Conservation (phyloP, 768 basidiomycete species). For the Leccinum fibrillosum region DNA sequence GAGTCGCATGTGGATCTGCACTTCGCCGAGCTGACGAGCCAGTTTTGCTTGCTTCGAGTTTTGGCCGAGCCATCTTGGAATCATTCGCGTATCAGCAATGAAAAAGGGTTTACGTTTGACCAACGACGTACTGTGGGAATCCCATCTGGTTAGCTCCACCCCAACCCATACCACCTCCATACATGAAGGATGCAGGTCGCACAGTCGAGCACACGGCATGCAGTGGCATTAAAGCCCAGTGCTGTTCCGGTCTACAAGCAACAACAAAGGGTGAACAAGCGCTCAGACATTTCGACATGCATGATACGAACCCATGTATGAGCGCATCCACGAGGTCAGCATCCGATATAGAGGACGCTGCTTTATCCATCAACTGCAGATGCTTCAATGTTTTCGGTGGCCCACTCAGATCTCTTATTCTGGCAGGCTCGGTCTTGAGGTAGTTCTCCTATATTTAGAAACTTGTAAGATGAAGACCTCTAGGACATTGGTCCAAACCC, state of each 20-base stretch:
- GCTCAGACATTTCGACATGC: neutral
- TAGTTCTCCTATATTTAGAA: conserved; percentile 83
- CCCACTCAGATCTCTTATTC: conserved; percentile 53
- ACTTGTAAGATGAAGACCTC: neutral
- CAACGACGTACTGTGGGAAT: conserved; percentile 75
- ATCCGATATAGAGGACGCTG: conserved; percentile 91
- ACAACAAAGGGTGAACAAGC: neutral
- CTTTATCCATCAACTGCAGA: conserved; percentile 79
- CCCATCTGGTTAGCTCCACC: conserved; percentile 64
- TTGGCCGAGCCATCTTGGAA: conserved; percentile 88
- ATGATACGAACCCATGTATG: conserved; percentile 74
- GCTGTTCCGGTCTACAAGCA: conserved; percentile 76
- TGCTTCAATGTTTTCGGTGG: conserved; percentile 66
- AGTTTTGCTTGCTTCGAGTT: conserved; percentile 93
- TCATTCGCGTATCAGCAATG: neutral
- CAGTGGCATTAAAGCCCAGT: conserved; percentile 92
- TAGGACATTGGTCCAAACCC: neutral
- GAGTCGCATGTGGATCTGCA: conserved; percentile 94
- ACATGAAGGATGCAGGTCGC: conserved; percentile 79
- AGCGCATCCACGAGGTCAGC: conserved; percentile 90
- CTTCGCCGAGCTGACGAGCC: conserved; percentile 74
- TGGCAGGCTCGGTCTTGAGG: conserved; percentile 74
- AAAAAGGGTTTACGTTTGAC: neutral
- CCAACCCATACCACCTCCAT: conserved; percentile 67
- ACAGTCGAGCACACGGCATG: conserved; percentile 92